Conservation (phyloP, 2,329 filamentous ascomycete genomes). For the Ophiostoma ulmi region DNA sequence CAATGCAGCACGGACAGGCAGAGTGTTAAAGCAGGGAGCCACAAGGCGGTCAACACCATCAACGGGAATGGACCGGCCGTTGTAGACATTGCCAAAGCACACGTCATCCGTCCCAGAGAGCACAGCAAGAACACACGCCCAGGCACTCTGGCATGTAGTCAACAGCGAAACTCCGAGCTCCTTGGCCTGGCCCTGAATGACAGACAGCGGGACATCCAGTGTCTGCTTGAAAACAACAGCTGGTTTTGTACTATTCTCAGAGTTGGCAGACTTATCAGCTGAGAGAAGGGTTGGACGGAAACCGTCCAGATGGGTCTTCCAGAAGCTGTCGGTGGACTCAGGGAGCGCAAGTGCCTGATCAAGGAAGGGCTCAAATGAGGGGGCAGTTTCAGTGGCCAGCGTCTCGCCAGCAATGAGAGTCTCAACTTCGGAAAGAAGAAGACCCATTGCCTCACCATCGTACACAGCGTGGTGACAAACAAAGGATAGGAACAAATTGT, state of each 20-base stretch:
- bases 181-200: constrained; percentile 47
- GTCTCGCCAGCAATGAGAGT: constrained; percentile 43
- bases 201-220: constrained; percentile 38
- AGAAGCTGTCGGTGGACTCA: constrained; percentile 56
- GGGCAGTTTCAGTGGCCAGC: constrained; percentile 44
- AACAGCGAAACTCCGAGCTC: constrained; percentile 57
- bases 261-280: neutral
- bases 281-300: constrained; percentile 39
- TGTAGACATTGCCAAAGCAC: constrained; percentile 84
- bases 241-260: neutral
- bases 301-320: constrained; percentile 52
- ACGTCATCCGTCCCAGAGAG: constrained; percentile 57
- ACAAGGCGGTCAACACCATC: constrained; percentile 65
- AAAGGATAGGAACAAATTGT: constrained; percentile 42
- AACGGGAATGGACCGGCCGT: constrained; percentile 64
- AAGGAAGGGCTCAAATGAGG: constrained; percentile 61
- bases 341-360: constrained; percentile 49
- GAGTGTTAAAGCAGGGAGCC: constrained; percentile 89
- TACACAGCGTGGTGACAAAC: constrained; percentile 77
- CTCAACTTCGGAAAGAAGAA: constrained; percentile 67
- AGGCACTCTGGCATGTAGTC: constrained; percentile 65
- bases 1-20: constrained; percentile 63
- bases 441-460: constrained; percentile 71
- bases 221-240: constrained; percentile 29
- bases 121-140: constrained; percentile 60